Conservation (phyloP, 2,329 filamentous ascomycete genomes). For the Paracorniculantispora psalliotae region DNA sequence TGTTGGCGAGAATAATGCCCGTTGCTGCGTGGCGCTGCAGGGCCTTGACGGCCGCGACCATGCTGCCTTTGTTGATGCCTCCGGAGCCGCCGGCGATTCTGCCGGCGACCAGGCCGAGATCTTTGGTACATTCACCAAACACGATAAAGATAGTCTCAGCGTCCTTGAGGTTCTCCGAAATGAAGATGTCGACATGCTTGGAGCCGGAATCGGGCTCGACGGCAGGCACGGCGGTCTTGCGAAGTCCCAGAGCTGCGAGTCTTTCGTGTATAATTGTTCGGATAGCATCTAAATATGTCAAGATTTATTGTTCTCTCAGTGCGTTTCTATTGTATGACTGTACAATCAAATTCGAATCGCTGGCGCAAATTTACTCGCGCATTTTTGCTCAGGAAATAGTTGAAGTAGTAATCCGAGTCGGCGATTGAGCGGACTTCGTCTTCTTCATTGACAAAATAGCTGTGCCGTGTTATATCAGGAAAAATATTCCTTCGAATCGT, state of each 20-base stretch:
- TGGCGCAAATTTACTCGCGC: conserved; percentile 73
- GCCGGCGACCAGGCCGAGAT: conserved; percentile 71
- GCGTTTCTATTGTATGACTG: too few species aligned
- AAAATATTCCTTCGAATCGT: neutral
- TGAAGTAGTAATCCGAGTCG: conserved; percentile 64
- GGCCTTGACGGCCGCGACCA: conserved; percentile 55
- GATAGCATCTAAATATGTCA: conserved; percentile 49
- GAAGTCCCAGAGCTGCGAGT: conserved; percentile 55
- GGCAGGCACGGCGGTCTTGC: conserved; percentile 58
- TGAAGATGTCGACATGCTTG: conserved; percentile 63
- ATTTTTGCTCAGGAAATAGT: conserved; percentile 69
- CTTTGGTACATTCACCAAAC: conserved; percentile 66
- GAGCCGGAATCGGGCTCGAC: conserved; percentile 25
- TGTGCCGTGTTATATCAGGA: conserved; percentile 28
- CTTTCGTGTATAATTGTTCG: conserved; percentile 57
- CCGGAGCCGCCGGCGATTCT: conserved; percentile 59
- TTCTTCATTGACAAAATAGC: conserved; percentile 72
- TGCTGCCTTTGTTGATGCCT: conserved; percentile 66
- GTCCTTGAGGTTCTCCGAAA: conserved; percentile 42
- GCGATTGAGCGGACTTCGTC: conserved; percentile 70
- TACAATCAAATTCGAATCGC: conserved; percentile 69
- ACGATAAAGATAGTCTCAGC: conserved; percentile 65
- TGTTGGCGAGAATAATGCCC: conserved; percentile 71
- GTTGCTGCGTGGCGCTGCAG: conserved; percentile 33
- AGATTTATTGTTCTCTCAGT: too few species aligned